Conservation (phyloP, 1,284 basidiomycete genomes). For the Mycena citricolor region DNA sequence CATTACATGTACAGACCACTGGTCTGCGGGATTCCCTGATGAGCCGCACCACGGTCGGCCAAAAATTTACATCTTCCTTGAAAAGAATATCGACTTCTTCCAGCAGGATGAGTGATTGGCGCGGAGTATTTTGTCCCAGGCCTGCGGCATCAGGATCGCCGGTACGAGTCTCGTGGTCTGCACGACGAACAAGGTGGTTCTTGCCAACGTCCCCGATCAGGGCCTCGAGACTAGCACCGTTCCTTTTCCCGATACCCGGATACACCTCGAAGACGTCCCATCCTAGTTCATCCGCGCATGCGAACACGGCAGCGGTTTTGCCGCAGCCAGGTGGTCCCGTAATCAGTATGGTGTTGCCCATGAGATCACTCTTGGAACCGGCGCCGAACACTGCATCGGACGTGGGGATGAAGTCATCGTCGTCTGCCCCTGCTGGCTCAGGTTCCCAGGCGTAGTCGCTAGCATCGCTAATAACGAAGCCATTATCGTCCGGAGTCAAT, state of each 20-base stretch:
- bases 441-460: constrained; percentile 21
- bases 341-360: constrained; percentile 87
- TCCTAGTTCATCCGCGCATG: constrained; percentile 88
- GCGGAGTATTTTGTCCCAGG: constrained; percentile 31
- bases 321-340: constrained; percentile 83
- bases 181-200: constrained; percentile 76
- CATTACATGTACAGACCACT: constrained; percentile 90
- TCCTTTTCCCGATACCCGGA: constrained; percentile 90
- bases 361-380: constrained; percentile 41
- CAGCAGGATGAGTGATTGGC: constrained; percentile 90
- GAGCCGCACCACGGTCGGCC: constrained; percentile 80
- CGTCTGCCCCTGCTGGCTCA: constrained; percentile 14
- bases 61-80: constrained; percentile 89
- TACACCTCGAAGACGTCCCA: constrained; percentile 98
- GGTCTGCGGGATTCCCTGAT: constrained; percentile 83
- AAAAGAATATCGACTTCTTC: constrained; percentile 97
- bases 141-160: constrained; percentile 11
- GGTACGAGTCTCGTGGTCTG: constrained; percentile 10
- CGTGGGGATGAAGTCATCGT: constrained; percentile 19
- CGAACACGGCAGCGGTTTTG: constrained; percentile 92
- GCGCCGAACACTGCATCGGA: constrained; percentile 14
- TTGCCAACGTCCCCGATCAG: constrained; percentile 91
- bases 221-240: constrained; percentile 73
- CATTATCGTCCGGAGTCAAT: constrained; percentile 52
- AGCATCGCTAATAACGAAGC: constrained; percentile 44